Base-by-base conservation (phyloP, 1,284 basidiomycete species). In the Ustilago hordei region DNA sequence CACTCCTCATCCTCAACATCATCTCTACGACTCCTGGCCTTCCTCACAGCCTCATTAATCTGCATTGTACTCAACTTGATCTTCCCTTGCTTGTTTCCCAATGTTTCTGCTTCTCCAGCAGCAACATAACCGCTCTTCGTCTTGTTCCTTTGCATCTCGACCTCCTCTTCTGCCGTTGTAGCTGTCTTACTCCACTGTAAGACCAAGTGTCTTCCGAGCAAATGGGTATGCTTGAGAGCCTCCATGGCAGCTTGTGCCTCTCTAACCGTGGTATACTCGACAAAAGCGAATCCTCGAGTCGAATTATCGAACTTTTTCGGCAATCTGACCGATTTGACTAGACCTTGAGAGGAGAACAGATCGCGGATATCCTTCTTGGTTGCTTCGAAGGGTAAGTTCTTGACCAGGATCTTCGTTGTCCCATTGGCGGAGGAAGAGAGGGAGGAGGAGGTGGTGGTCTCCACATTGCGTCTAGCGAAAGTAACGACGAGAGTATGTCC, bases 361-460 rank as follows among this genome's bases (percentile, higher is more conserved):
- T 93, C 92, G 60, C 93, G 89, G 23, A 99, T 90, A 79, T 99
- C 96, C 88, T 93, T 94, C 89, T 94, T 95, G 50, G 92, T 93
- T 55, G 93, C 93, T 87, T 99, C 96, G 88, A 99, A 99, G 23
- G 96, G 95, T 71, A 98, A 89, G 84, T 99, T 99, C 90, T 98
- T 99, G 81, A 98, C 93, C 55, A 98, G 90, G 89, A 98, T 74
- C 73, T 84, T 86, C 28, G 83, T 79, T 2, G 54, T 31, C 1
- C 61, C 67, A 9, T 55, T 59, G 90, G 95, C 95, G 74, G 93
- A 93, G 2, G 67, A 54, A 6, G 48, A 50, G 4, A 55, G 57
- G 70, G 92, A 91, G 13, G 84, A 84, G 11, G 84, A 75, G 12
- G 86, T 45, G 13, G 78, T 60, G n/a, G 84, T 85, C n/a, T 93